phyloP scores from a whole-genome alignment of 495 filamentous ascomycete genomes.

The Cairneyella variabilis region DNA sequence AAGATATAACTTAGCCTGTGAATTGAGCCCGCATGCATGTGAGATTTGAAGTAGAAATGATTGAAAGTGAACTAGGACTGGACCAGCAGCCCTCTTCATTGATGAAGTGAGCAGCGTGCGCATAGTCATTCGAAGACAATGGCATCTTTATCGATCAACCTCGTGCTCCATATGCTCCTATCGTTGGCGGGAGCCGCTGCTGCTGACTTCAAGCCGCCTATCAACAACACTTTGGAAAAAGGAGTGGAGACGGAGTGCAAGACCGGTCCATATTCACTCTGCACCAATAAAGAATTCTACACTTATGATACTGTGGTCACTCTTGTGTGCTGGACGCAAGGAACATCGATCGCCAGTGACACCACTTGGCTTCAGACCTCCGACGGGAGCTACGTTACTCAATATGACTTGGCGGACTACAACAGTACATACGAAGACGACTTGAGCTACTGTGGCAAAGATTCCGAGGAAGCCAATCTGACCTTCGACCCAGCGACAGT shows the following conservation, averaged over 20 bases:
- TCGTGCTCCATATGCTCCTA: too few relatives aligned
- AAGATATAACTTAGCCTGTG: too few relatives aligned
- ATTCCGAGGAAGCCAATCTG: background rate
- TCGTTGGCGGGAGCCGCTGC: too few relatives aligned
- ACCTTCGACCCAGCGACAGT: background rate
- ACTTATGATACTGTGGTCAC: background rate
- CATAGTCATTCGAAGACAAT: too few relatives aligned
- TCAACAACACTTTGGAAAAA: constrained; percentile 1
- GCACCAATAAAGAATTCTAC: constrained; percentile 4
- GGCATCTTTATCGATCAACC: too few relatives aligned
- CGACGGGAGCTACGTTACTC: constrained; percentile 4
- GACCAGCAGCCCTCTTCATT: too few relatives aligned
- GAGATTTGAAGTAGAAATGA: too few relatives aligned
- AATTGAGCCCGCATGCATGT: too few relatives aligned
- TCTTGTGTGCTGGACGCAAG: constrained; percentile 1
- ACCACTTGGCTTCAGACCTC: constrained; percentile 2
- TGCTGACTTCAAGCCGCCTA: background rate
- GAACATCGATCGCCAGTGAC: constrained; percentile 3
- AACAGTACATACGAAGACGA: constrained; percentile 1
- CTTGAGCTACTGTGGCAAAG: constrained; percentile 1
- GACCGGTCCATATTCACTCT: constrained; percentile 3
- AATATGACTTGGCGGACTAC: background rate
- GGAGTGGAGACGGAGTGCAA: constrained; percentile 6
- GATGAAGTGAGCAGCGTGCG: too few relatives aligned
- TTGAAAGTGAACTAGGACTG: too few relatives aligned